A percentile compares a stretch with the other conserved stretches of the same genome.
These are phyloP conservation scores for Stephania japonica DNA, from an alignment of 164 flowering plant species.

Conservation along the genomic window DNA sequence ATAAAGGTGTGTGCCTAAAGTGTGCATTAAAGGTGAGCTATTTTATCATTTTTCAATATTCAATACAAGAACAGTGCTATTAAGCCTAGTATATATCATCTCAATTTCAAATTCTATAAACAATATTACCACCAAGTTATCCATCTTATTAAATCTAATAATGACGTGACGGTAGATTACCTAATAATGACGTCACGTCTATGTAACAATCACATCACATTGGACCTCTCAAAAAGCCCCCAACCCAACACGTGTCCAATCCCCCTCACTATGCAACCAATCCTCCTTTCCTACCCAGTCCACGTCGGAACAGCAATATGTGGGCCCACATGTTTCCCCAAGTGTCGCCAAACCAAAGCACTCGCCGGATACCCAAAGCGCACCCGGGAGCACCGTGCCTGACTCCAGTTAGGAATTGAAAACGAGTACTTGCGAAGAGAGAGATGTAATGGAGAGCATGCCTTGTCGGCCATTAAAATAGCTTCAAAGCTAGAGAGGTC, in stretches of 20 bases:
- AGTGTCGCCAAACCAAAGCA: not conserved
- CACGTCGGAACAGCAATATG: not conserved
- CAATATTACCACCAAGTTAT: too few relatives aligned
- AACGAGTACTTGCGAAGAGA: not conserved
- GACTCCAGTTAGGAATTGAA: not conserved
- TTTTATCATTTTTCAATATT: too few relatives aligned
- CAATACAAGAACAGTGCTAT: too few relatives aligned
- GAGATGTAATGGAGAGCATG: conserved; percentile 5
- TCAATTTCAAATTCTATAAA: too few relatives aligned
- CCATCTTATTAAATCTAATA: too few relatives aligned
- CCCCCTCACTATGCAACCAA: not conserved
- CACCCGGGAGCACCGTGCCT: not conserved
- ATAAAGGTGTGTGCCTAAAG: too few relatives aligned
- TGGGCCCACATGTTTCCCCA: not conserved
- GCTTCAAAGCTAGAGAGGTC: not conserved
- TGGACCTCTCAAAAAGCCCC: not conserved
- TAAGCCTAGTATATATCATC: too few relatives aligned
- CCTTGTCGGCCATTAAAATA: conserved; percentile 15
- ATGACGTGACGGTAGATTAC: too few relatives aligned
- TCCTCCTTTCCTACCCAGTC: not conserved
- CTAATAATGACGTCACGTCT: not conserved
- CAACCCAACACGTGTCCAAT: not conserved
- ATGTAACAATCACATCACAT: not conserved
- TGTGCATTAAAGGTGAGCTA: too few relatives aligned
- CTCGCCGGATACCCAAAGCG: not conserved